Evolutionary conservation across 2,329 filamentous ascomycete species (phyloP), one percentile per base, ranked within the genome.

Genomic region (Aspergillus hortae): DNA sequence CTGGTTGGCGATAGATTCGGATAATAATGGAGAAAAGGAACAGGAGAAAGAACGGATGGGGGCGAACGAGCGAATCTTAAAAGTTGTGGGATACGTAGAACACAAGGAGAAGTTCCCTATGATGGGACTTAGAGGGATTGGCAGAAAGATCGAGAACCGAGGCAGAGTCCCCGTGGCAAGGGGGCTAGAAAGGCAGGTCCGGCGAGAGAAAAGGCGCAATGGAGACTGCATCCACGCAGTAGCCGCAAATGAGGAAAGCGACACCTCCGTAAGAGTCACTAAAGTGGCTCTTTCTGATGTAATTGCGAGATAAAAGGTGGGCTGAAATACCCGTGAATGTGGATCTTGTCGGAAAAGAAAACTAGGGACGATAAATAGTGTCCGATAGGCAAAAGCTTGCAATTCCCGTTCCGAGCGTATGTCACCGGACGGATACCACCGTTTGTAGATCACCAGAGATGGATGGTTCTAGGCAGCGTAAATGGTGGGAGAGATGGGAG

Each of bases 111-210:
- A 46, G 38, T 27, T 44, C 36, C 36, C 40, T 44, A 40, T 21
- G 25, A 52, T 55, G 55, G 45, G 56, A 51, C 52, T 58, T 52
- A 52, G 55, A 41, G 56, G 57, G 58, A 59, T 60, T 51, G 55
- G 53, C 56, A 53, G 61, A 56, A 58, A 54, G 51, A 52, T 53
- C 44, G 53, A 56, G 60, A 56, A 55, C 66, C 66, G 67, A 69
- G 66, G 66, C 61, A 63, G 52, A 52, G 33, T n/a, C 17, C 2
- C 27, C 7, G 51, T 60, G 56, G 57, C 59, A 58, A 55, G 51
- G 42, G 47, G 54, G 48, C 41, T 46, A 58, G 57, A 59, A 65
- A 64, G 52, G 52, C 47, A 61, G 49, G 60, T 61, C 60, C 61
- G 62, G 54, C 38, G 43, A 56, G 53, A 53, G 44, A 58, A 52